Evolutionary conservation across 2,329 filamentous ascomycete species (phyloP), one percentile per base, ranked within the genome.

Genomic region (Cryphonectria parasitica): DNA sequence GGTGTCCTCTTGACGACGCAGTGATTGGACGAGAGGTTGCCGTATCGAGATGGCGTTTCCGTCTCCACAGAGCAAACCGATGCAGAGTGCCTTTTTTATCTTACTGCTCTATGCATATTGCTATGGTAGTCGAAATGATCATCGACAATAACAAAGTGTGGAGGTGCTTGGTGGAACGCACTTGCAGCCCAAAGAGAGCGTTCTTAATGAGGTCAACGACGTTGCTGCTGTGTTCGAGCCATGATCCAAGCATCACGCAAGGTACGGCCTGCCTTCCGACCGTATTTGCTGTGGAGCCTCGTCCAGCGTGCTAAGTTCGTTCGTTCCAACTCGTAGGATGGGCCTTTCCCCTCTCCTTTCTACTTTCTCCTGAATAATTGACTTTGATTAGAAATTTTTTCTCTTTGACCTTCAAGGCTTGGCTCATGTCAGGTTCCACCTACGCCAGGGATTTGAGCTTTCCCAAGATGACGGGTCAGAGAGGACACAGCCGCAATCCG

Each of bases 401-500:
- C 10, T 19, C 25, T 58, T 58, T 58, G 13, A 58, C 19, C 28
- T 19, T 34, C 25, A 17, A 4, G 54, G 54, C 54, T 58, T 58
- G 54, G 54, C 54, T 58, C 25, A 58, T 19, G 54, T 19, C 54
- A 31, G 54, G 54, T 58, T 6, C 54, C 54, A 58, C 54, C 45
- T 7, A 17, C 4, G 54, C 28, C 54, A 31, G 25, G 25, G 54
- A 31, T 58, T 28, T 19, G 25, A 34, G 54, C 54, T 58, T 17
- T 58, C 28, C 54, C 54, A 56, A 58, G 54, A 34, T 31, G 25
- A 58, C 54, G 28, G 54, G 54, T 58, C 28, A 58, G 54, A 58
- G 52, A 39, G 39, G n/a, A 28, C 61, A 45, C 61, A 64, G 61
- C 61, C 61, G 39, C 61, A 64, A 39, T 64, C 61, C 61, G 61